Base-by-base conservation (phyloP, 2,329 filamentous ascomycete species). In the Alternaria sp. region DNA sequence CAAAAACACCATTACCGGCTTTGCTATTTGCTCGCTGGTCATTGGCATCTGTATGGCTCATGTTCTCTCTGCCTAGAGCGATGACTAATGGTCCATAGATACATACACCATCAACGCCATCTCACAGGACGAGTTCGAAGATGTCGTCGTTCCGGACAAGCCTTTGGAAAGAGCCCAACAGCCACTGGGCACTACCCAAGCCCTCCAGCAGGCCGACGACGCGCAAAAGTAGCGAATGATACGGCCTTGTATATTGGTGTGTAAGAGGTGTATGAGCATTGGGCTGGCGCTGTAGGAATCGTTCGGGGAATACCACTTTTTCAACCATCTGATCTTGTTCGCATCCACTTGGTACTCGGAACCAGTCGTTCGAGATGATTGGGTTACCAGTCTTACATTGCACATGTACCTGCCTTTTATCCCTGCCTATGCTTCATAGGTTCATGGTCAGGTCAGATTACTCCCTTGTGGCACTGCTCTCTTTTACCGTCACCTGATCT, bases 101-200 rank as follows among this genome's bases (percentile, higher is more conserved):
- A 80, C 84, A 54, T 91, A 86, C 77, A 91, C 89, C 40, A 90
- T 99, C 75, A 86, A 84, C 66, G 92, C 92, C 54, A 91, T 99
- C 73, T 92, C 94, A 41, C 95, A 98, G 80, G 95, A 98, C 78
- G 92, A 97, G 67, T 99, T 99, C 81, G 91, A 93, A 57, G 95
- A 99, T 76, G 93, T 98, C 70, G 89, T 92, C 75, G 89, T 98
- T 36, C 95, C 95, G 28, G 90, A 92, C 75, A 82, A 85, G 51
- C 89, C 91, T 46, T 77, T 80, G 49, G 80, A 83, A 59, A 77
- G 81, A n/a, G 72, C 80, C 6, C 46, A 49, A 4, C 70, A 70
- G 49, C 66, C 63, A 34, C 59, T 68, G 21, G 67, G 70, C 57
- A 71, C 72, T 14, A 69, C 70, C 29, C 64, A 71, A 45, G 68